Base-by-base conservation (phyloP, 768 basidiomycete species). In the Suillus subaureus region DNA sequence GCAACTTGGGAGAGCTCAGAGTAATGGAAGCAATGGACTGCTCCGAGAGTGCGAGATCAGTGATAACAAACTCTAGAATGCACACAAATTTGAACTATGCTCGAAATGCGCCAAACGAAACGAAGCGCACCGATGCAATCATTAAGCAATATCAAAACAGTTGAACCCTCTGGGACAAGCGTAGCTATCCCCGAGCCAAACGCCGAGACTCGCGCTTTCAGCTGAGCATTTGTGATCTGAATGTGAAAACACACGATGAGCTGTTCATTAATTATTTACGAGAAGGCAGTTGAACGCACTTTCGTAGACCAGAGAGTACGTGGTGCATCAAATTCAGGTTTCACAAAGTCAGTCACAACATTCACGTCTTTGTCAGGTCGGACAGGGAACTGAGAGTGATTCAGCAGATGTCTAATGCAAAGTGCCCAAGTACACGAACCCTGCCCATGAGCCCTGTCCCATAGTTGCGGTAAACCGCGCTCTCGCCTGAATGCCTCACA, bases 381-480 rank as follows among this genome's bases (percentile, higher is more conserved):
- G 60, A 87, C 68, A 23, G 92, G 89, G 70, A 95, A 91, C 93
- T 95, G 71, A 11, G 71, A 28, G 45, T 54, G 12, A 28, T 54
- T 40, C 3, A 57, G 61, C 23, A 4, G 15, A 49, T 60, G 21
- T 40, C 42, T 21, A 23, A 66, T 37, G 58, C 35, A 54, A 35
- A 39, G 45, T 64, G 28, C 66, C 61, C 26, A 47, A 64, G 26
- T 42, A 35, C 8, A 81, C 86, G 75, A 77, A 89, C 94, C 81
- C 90, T 87, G 71, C 87, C 95, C 87, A 88, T 85, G 65, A 92
- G 80, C 16, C 93, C 93, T 31, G 91, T 94, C 16, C 91, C 87
- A 82, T 96, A 97, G 79, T 93, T 94, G 71, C 96, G 86, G 76
- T 96, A 97, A 18, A 96, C 81, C 0, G 94, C 93, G 70, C 93